These are phyloP conservation scores for Tephrocybe sp. DNA, from an alignment of 768 basidiomycete species.

Conservation along the genomic window DNA sequence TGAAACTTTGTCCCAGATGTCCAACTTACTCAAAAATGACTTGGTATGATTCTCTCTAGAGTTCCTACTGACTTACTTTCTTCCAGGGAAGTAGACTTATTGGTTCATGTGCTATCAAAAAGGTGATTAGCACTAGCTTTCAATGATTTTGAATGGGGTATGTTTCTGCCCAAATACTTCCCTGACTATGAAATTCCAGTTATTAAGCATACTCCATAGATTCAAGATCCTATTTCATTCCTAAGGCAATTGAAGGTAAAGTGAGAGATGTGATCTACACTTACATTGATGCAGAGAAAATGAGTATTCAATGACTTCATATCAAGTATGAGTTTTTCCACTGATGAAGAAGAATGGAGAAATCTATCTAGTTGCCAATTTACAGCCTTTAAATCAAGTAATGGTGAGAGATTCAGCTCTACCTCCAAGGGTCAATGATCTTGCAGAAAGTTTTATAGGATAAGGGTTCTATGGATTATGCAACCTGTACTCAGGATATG, in stretches of 20 bases:
- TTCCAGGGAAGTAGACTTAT: conserved; percentile 16
- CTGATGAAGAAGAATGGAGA: neutral
- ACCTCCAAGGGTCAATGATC: conserved; percentile 6
- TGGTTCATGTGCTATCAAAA: conserved; percentile 18
- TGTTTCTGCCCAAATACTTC: conserved; percentile 28
- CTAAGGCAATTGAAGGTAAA: conserved; percentile 22
- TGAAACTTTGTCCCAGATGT: conserved; percentile 8
- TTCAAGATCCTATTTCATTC: conserved; percentile 23
- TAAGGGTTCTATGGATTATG: conserved; percentile 1
- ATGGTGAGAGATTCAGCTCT: conserved; percentile 3
- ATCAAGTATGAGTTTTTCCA: neutral
- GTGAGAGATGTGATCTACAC: conserved; percentile 22
- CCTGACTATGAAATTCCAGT: conserved; percentile 30
- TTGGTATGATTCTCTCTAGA: conserved; percentile 13
- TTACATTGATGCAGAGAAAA: conserved; percentile 19
- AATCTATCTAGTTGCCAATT: neutral
- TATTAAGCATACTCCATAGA: conserved; percentile 34
- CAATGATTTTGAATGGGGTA: conserved; percentile 26
- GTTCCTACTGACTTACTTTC: conserved; percentile 7
- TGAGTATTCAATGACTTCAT: conserved; percentile 13
- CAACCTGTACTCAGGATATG: conserved; percentile 13
- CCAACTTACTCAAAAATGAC: conserved; percentile 12
- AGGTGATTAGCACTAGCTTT: conserved; percentile 24
- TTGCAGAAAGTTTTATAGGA: conserved; percentile 10
- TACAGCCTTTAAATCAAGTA: neutral